Evolutionary conservation across 257 asterid species (phyloP).

Genomic region (Oldenlandia corymbosa): DNA sequence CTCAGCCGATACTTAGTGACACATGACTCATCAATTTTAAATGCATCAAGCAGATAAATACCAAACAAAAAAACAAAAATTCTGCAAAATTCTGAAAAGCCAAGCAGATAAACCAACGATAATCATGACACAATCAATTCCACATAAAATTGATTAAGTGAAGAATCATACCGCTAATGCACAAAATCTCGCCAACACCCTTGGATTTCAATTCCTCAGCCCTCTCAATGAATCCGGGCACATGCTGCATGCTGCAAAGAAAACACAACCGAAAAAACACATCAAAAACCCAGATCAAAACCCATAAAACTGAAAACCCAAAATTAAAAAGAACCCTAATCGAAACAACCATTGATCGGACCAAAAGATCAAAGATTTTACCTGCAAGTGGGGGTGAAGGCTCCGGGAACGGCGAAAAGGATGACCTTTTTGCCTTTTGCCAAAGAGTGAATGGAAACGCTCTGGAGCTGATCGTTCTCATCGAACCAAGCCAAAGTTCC

Average conservation of each 20-base stretch:
- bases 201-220: conserved; percentile 72
- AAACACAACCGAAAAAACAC: not conserved
- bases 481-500: conserved; percentile 66
- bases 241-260: conserved; percentile 70
- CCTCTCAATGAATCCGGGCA: conserved; percentile 84
- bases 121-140: too few relatives aligned
- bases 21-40: too few relatives aligned
- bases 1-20: too few relatives aligned
- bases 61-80: not conserved
- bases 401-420: conserved; percentile 87
- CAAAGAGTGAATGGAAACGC: conserved; percentile 58
- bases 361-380: too few relatives aligned
- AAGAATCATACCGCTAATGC: conserved; percentile 49
- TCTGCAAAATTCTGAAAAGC: too few relatives aligned
- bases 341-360: not conserved
- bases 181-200: conserved; percentile 65
- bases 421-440: conserved; percentile 68
- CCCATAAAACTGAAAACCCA: too few relatives aligned
- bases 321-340: not conserved
- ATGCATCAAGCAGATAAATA: not conserved
- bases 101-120: too few relatives aligned
- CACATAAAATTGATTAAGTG: not conserved
- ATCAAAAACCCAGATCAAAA: conserved; percentile 5
- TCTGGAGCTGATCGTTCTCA: conserved; percentile 62
- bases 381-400: conserved; percentile 97